Evolutionary conservation across 2,329 filamentous ascomycete species (phyloP), one percentile per base, ranked within the genome.

Genomic region (Colletotrichum zoysiae): DNA sequence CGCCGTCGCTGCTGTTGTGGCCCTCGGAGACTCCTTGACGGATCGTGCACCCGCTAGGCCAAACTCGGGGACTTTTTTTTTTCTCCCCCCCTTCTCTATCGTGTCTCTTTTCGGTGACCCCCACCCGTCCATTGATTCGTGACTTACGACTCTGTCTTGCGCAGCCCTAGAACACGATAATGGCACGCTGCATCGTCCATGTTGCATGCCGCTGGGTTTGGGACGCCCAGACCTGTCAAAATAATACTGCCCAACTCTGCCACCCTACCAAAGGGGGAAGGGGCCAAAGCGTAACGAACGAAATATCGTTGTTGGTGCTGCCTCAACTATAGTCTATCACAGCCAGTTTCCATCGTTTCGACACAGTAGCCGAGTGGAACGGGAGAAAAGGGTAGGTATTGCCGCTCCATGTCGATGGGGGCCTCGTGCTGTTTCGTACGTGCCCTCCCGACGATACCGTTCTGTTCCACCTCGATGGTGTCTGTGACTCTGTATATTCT

Each of bases 191-290:
- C n/a, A 42, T 59, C n/a, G 59, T 50, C 46, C 46, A 33, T n/a
- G 18, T 55, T 40, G 14, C 48, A 33, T 30, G 33, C 50, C 35
- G 46, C 23, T 67, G 53, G 53, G 33, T 53, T 71, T 58, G 65
- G 57, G 64, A 71, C 64, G 64, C 65, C 68, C 58, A 71, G 64
- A 71, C 68, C 68, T 71, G 68, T 63, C 68, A 71, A 30, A 42
- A 30, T 4, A 42, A 44, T 7, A 53, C 26, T 11, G 11, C 30
- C 60, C 51, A 26, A 40, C 40, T 62, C 63, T 55, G 23, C 2
- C 26, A 38, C 44, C 42, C 14, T 14, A 18, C 26, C 48, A 51
- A 23, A 42, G 14, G 40, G 5, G 5, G 7, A 48, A 35, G 7
- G 44, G 26, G 42, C 42, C 42, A 60, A 44, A n/a, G 23, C 58